phyloP scores from a whole-genome alignment of 2,329 filamentous ascomycete genomes.

The Ophiostoma sp. region DNA sequence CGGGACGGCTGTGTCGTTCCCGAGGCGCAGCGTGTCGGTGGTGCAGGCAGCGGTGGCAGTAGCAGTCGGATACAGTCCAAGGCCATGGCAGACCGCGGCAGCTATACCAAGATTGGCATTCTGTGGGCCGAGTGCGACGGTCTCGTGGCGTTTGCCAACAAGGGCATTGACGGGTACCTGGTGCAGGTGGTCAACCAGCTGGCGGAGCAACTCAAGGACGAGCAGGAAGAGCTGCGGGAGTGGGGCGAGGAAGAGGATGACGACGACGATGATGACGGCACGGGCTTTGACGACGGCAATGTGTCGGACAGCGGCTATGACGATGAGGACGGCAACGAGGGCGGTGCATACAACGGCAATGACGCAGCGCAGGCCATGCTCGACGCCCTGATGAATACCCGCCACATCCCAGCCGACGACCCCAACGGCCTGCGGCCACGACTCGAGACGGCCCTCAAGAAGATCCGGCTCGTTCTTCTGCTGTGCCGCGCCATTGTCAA shows the following conservation, averaged over 20 bases:
- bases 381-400: slow-evolving; percentile 67
- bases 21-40: slow-evolving; percentile 48
- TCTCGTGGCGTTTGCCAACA: slow-evolving; percentile 60
- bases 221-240: slow-evolving; percentile 80
- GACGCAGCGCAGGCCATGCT: slow-evolving; percentile 57
- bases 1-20: slow-evolving; percentile 56
- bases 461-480: slow-evolving; percentile 65
- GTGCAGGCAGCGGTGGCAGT: slow-evolving; percentile 29
- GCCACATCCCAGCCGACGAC: slow-evolving; percentile 64
- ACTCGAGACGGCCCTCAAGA: slow-evolving; percentile 63
- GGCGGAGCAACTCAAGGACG: slow-evolving; percentile 74
- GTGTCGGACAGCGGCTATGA: slow-evolving; percentile 24
- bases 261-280: slow-evolving; percentile 47
- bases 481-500: slow-evolving; percentile 71
- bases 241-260: slow-evolving; percentile 74
- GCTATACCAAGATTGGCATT: slow-evolving; percentile 68
- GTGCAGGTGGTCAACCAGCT: slow-evolving; percentile 72
- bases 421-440: slow-evolving; percentile 64
- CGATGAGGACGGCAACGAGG: slow-evolving; percentile 19
- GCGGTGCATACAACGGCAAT: slow-evolving; percentile 34
- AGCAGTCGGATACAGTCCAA: slow-evolving; percentile 22
- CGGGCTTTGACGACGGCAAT: slow-evolving; percentile 38
- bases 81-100: slow-evolving; percentile 47
- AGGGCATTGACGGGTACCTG: slow-evolving; percentile 70
- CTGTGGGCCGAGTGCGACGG: slow-evolving; percentile 84